Conservation (phyloP, 208 protist genomes). For the Naegleria lovaniensis region DNA sequence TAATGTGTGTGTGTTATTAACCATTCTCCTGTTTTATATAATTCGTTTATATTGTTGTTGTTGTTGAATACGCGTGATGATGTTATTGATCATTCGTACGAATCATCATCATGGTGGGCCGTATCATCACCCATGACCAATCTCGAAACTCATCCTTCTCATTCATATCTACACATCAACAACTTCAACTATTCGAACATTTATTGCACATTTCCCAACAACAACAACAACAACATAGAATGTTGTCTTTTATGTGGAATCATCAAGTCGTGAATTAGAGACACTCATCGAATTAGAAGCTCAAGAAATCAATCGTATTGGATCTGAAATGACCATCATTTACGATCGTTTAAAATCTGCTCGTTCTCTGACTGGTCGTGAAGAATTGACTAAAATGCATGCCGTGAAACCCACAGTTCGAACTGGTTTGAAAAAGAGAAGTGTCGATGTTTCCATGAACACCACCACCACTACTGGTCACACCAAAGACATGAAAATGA, state of each 20-base stretch:
- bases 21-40: too few species aligned
- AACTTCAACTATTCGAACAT: too few species aligned
- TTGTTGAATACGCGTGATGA: too few species aligned
- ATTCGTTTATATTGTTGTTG: too few species aligned
- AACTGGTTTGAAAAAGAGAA: neutral
- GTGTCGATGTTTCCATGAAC: too few species aligned
- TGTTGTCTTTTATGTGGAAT: neutral
- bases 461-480: neutral
- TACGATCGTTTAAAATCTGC: constrained; percentile 16
- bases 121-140: too few species aligned
- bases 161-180: too few species aligned
- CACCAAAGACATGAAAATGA: neutral
- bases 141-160: too few species aligned
- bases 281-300: neutral
- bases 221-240: neutral
- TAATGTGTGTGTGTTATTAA: too few species aligned
- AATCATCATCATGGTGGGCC: too few species aligned
- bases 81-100: too few species aligned
- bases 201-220: too few species aligned
- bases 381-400: constrained; percentile 9
- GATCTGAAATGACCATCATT: constrained; percentile 1
- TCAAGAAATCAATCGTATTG: neutral
- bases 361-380: neutral
- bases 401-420: neutral
- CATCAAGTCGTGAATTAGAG: neutral